Percentiles rank a stretch among this genome's conserved stretches.
These are phyloP conservation scores for Umbelopsis sp. DNA, from an alignment of 192 early-diverging fungal genomes.

Conservation along the genomic window DNA sequence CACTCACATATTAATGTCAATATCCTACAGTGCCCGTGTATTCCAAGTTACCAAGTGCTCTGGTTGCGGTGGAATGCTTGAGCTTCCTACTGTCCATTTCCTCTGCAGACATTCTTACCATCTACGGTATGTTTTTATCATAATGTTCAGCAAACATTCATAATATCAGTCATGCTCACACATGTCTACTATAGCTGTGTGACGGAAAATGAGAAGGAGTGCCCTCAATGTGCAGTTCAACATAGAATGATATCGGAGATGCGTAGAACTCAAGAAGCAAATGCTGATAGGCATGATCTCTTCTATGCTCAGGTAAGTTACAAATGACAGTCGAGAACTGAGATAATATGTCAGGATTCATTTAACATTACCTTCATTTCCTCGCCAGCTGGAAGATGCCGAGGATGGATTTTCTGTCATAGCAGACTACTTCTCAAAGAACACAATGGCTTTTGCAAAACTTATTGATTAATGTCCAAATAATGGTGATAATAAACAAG, in stretches of 20 bases:
- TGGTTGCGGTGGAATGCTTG: conserved; percentile 70
- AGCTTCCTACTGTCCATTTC: conserved; percentile 92
- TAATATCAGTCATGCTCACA: neutral
- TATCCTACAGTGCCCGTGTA: conserved; percentile 52
- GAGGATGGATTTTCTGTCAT: conserved; percentile 88
- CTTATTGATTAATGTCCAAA: conserved; percentile 46
- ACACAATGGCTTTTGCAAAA: conserved; percentile 69
- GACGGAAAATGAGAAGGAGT: conserved; percentile 58
- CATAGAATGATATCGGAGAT: conserved; percentile 84
- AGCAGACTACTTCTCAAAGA: conserved; percentile 91
- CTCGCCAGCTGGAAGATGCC: conserved; percentile 64
- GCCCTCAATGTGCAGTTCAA: conserved; percentile 84
- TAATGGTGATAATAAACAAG: neutral
- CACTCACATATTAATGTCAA: neutral
- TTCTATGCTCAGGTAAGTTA: conserved; percentile 73
- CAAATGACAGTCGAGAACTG: conserved; percentile 4
- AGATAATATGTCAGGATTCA: neutral
- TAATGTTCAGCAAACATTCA: conserved; percentile 32
- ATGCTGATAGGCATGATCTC: conserved; percentile 75
- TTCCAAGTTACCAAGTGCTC: conserved; percentile 83
- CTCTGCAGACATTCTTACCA: conserved; percentile 96
- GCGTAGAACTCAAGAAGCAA: conserved; percentile 73
- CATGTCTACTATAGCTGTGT: conserved; percentile 41
- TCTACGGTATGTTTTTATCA: conserved; percentile 66
- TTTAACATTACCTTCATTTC: neutral